Percentiles rank a stretch among this genome's conserved stretches.
These are phyloP conservation scores for Claviceps fusiformis DNA, from an alignment of 2,329 filamentous ascomycete species.

Conservation along the genomic window DNA sequence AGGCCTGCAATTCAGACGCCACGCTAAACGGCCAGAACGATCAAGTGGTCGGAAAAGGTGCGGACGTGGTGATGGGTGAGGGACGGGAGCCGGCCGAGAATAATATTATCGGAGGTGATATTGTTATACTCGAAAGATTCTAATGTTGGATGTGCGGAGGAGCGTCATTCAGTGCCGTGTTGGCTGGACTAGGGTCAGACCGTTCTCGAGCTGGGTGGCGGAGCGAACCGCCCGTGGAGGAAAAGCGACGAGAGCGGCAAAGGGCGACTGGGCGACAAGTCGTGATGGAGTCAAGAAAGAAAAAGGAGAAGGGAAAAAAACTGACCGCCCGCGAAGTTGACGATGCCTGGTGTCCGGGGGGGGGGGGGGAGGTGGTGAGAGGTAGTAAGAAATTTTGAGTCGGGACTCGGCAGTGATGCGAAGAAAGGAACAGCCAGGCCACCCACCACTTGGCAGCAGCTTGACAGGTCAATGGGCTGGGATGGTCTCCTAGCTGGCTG, in stretches of 20 bases:
- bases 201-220: neutral
- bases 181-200: slow-evolving; percentile 1
- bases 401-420: slow-evolving; percentile 1
- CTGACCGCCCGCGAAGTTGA: neutral
- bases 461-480: neutral
- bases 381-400: slow-evolving; percentile 2
- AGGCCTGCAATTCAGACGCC: neutral
- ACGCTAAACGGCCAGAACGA: neutral
- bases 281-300: neutral
- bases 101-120: neutral
- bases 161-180: neutral
- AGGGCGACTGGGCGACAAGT: neutral
- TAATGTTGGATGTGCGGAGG: neutral
- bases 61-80: neutral
- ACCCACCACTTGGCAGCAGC: neutral
- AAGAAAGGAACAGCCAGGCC: neutral
- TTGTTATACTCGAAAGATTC: neutral
- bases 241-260: neutral
- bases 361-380: neutral
- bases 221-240: neutral
- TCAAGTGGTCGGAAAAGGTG: neutral
- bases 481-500: neutral
- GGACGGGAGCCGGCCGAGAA: neutral
- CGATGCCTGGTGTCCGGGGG: neutral
- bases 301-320: too few species aligned